These are phyloP conservation scores for Penicillium simplicissimum DNA, from an alignment of 495 filamentous ascomycete species.

Conservation along the genomic window DNA sequence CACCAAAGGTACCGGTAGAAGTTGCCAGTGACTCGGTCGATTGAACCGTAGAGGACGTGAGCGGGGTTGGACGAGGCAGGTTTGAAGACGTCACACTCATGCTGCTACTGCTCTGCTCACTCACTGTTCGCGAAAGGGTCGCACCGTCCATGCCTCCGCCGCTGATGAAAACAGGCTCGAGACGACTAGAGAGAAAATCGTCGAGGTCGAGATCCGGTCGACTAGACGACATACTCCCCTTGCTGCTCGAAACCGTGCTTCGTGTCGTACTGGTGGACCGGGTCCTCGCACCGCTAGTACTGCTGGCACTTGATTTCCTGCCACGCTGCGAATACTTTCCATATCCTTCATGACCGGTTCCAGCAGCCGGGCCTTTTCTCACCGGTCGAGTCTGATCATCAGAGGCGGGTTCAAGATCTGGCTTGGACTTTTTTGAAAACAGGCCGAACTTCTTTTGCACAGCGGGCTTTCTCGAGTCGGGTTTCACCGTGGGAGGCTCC, in stretches of 20 bases:
- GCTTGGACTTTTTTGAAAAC: constrained; percentile 73
- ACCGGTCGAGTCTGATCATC: constrained; percentile 54
- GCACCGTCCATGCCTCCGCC: constrained; percentile 61
- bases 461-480: constrained; percentile 30
- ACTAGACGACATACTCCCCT: constrained; percentile 51
- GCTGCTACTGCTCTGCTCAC: constrained; percentile 59
- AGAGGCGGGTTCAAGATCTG: constrained; percentile 52
- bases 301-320: constrained; percentile 50
- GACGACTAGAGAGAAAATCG: constrained; percentile 71
- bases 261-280: constrained; percentile 58
- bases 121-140: constrained; percentile 60
- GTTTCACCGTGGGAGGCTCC: constrained; percentile 24
- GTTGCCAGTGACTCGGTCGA: constrained; percentile 40
- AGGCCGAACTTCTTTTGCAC: constrained; percentile 67
- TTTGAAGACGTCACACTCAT: constrained; percentile 52
- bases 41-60: constrained; percentile 28
- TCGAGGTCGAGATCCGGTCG: constrained; percentile 58
- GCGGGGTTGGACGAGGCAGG: constrained; percentile 18
- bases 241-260: constrained; percentile 50
- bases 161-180: constrained; percentile 84
- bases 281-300: constrained; percentile 44
- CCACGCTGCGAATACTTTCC: constrained; percentile 65
- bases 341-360: constrained; percentile 96
- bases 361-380: constrained; percentile 84
- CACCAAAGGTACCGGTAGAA: constrained; percentile 26